A percentile compares a stretch with the other conserved stretches of the same genome.
These are phyloP conservation scores for Phytophthora ramorum DNA, from an alignment of 352 stramenopile genomes.

Conservation along the genomic window DNA sequence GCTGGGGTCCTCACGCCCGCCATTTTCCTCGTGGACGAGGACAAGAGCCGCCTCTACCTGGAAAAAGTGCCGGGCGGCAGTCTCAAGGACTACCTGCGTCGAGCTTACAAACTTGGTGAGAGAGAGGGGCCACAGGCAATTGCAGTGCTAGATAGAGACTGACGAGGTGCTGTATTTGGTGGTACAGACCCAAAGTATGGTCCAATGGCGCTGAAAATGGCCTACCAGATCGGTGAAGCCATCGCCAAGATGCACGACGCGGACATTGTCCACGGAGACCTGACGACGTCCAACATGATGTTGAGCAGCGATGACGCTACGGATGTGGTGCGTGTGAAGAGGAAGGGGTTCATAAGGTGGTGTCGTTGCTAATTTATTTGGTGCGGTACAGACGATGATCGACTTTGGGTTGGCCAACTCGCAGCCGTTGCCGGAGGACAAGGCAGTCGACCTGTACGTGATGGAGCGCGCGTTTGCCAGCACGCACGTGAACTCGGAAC, in stretches of 20 bases:
- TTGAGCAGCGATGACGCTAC: constrained; percentile 68
- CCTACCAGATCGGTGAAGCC: constrained; percentile 86
- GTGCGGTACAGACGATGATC: constrained; percentile 69
- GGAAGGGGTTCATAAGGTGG: not conserved
- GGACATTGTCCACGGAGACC: constrained; percentile 93
- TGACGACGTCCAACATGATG: constrained; percentile 96
- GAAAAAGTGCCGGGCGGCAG: constrained; percentile 76
- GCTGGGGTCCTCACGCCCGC: constrained; percentile 72
- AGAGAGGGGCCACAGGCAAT: not conserved
- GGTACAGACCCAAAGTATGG: constrained; percentile 61
- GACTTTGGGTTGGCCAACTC: constrained; percentile 89
- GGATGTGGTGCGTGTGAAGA: constrained; percentile 56
- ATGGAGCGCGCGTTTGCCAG: constrained; percentile 93
- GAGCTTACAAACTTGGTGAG: constrained; percentile 59
- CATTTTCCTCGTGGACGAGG: constrained; percentile 86
- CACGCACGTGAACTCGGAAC: constrained; percentile 88
- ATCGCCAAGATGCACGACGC: constrained; percentile 93
- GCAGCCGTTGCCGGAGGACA: constrained; percentile 89
- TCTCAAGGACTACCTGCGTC: constrained; percentile 76
- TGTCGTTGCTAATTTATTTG: constrained; percentile 3
- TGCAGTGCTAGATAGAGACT: not conserved
- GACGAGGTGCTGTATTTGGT: not conserved
- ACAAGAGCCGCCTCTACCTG: constrained; percentile 69
- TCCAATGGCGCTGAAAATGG: constrained; percentile 61
- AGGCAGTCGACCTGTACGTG: constrained; percentile 94